phyloP scores from a whole-genome alignment of 2,329 filamentous ascomycete genomes.

The Cadophora sp. region DNA sequence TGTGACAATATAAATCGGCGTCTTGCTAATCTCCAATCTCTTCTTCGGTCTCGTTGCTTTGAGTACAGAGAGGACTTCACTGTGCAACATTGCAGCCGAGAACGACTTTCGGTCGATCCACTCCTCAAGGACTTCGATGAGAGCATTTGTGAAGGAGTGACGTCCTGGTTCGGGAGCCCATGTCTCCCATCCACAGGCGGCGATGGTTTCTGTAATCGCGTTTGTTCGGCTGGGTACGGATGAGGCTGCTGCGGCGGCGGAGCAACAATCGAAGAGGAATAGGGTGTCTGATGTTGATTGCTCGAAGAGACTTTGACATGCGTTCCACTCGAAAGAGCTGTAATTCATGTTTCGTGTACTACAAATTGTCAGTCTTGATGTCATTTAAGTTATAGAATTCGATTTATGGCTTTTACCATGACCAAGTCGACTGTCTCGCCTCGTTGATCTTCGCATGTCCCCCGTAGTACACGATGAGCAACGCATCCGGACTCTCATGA shows the following conservation, averaged over 20 bases:
- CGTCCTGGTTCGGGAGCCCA: constrained; percentile 28
- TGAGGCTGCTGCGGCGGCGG: constrained; percentile 10
- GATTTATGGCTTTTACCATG: not conserved
- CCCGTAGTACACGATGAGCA: constrained; percentile 7
- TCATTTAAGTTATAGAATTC: not conserved
- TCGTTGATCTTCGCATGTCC: constrained; percentile 11
- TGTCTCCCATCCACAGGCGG: constrained; percentile 32
- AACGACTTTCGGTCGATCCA: constrained; percentile 34
- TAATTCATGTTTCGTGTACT: constrained; percentile 10
- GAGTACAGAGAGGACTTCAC: constrained; percentile 32
- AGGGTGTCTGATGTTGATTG: constrained; percentile 11
- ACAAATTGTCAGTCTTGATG: not conserved
- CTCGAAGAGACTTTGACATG: constrained; percentile 11
- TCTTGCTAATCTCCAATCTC: constrained; percentile 17
- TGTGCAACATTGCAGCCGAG: constrained; percentile 37
- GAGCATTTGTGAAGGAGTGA: constrained; percentile 34
- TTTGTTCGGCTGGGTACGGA: constrained; percentile 15
- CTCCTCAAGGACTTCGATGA: constrained; percentile 34
- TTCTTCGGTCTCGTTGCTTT: constrained; percentile 21
- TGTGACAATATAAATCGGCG: constrained; percentile 27
- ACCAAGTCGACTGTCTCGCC: constrained; percentile 9
- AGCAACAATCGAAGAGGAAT: constrained; percentile 14
- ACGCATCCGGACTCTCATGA: not conserved
- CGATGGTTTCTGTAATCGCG: constrained; percentile 28
- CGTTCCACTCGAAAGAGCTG: constrained; percentile 14